Evolutionary conservation across 2,329 filamentous ascomycete genomes (phyloP), one percentile per base, ranked within the genome.

Genomic region (Claviceps fusiformis): DNA sequence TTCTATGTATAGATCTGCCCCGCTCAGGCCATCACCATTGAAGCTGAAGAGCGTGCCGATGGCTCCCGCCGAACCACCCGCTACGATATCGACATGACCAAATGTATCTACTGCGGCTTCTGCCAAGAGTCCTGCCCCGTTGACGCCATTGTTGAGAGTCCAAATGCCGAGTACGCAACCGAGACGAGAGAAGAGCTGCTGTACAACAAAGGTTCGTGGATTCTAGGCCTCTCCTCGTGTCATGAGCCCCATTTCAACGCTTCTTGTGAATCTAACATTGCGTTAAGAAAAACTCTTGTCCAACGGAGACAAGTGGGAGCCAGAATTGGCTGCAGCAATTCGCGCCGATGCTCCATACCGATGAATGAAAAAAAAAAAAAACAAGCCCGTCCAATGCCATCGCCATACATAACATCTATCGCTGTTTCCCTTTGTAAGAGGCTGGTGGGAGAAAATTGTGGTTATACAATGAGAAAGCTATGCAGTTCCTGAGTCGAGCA

Each of bases 31-130:
- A 98, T 98, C 72, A 98, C 93, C 54, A 98, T 98, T 65, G 93
- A 98, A 76, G 93, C 93, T 56, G 93, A 98, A 73, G 93, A 98
- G 79, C 90, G 93, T 69, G 89, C 88, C 67, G 93, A 98, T 67
- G 93, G 93, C 60, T 95, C 89, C 67, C 85, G 93, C 73, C 84
- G 93, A 69, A 98, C 93, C 53, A 96, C 92, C 57, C 85, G 92
- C 70, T 98, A 98, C 75, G 93, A 98, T 71, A 96, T 98, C 69
- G 93, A 98, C 75, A 98, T 98, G 93, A 97, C 93, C 67, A 98
- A 98, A 81, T 98, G 93, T 77, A 98, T 98, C 74, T 98, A 97
- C 83, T 97, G 93, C 72, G 93, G 93, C 53, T 95, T 95, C 77
- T 97, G 93, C 82, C 92, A 96, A 77, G 93, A 98, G 78, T 95